Base-by-base conservation (phyloP, 2,329 filamentous ascomycete genomes). In the Paraphoma sp. region DNA sequence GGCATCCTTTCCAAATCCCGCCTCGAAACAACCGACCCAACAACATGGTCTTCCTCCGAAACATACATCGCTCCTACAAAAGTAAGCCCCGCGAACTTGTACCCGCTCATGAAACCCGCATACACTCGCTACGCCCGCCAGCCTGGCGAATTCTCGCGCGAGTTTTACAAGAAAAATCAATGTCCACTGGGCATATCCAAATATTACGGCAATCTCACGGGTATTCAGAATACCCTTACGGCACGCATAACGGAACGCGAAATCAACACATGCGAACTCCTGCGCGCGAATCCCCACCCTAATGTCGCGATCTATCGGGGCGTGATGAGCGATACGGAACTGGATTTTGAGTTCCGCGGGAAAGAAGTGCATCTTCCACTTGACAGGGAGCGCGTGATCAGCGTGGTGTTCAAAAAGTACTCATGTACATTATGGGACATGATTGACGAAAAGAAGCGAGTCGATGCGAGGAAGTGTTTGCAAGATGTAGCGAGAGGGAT, bases 301-400 rank as follows among this genome's bases (percentile, higher is more conserved):
- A 58, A 55, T 38, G 40, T 52, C 18, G 54, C 53, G 4, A 23
- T n/a, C 9, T 59, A 53, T n/a, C 44, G 29, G 6, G 52, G 52
- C 18, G 51, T 52, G 10, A 10, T 41, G 14, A 17, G 12, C 16
- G n/a, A 14, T 7, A 17, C 5, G 5, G n/a, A 30, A 8, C 9
- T 42, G 2, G 28, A 12, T 4, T 52, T n/a, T 14, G 10, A 12
- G 2, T 16, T 7, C 33, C 29, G 31, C 8, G 33, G 23, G 8
- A n/a, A 16, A 6, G n/a, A 17, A 16, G 33, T 46, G 11, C n/a
- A 16, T 11, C 6, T 31, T n/a, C 29, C 10, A 6, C 11, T 48
- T 18, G 36, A 47, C 46, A 29, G 31, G 1, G 36, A 48, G 42
- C 52, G 51, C 23, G 44, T 58, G 6, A 8, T 29, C 6, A 48